Evolutionary conservation across 73 alveolate species (phyloP).

Genomic region (Symbiodinium pilosum): DNA sequence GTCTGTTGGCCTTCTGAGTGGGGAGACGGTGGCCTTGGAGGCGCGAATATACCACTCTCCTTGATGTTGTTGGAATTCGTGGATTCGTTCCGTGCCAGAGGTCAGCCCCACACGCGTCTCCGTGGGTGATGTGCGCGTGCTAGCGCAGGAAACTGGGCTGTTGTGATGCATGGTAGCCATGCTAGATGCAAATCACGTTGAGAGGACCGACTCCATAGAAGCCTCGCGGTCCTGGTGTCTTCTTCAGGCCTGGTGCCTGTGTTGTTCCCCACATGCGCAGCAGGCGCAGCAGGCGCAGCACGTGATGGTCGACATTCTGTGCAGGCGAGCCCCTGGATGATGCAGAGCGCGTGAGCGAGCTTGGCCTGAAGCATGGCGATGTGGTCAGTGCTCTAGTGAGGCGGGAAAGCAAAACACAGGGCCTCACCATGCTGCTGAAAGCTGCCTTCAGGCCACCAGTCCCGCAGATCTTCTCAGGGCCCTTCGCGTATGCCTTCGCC

Average conservation of each 20-base stretch:
- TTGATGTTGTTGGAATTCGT: not conserved
- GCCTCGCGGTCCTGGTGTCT: not conserved
- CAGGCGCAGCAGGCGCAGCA: not conserved
- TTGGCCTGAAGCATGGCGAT: conserved; percentile 13
- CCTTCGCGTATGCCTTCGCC: conserved; percentile 7
- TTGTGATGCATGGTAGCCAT: no score
- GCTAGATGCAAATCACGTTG: not conserved
- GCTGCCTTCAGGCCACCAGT: not conserved
- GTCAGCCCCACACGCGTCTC: conserved; percentile 10
- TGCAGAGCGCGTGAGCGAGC: not conserved
- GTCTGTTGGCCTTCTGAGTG: conserved; percentile 7
- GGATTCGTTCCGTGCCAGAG: not conserved
- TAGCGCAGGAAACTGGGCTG: not conserved
- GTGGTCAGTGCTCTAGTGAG: conserved; percentile 12
- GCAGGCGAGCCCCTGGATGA: conserved; percentile 16
- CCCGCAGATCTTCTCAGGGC: conserved; percentile 17
- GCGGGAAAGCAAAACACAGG: not conserved
- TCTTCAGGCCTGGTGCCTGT: not conserved
- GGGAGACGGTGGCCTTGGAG: conserved; percentile 14
- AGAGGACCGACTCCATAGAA: not conserved
- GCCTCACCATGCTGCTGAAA: not conserved
- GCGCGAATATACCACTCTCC: no score
- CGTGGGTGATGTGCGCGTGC: conserved; percentile 16
- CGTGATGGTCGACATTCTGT: not conserved
- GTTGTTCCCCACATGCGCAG: no score